Conservation (phyloP, 495 filamentous ascomycete genomes). For the Xylaria castorea region DNA sequence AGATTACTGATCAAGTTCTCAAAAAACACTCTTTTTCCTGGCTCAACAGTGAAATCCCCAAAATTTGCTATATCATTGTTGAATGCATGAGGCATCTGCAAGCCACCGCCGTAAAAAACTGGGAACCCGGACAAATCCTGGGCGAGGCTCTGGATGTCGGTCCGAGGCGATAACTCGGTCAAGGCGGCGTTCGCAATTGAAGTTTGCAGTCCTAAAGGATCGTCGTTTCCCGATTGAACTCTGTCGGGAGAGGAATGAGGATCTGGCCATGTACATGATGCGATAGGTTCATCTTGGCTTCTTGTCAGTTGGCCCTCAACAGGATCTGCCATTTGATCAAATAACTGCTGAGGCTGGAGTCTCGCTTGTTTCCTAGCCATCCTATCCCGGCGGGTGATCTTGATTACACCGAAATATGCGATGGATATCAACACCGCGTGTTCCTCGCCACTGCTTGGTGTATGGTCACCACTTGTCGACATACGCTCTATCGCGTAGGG, state of each 20-base stretch:
- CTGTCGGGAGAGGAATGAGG: too few species aligned
- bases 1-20: conserved; percentile 44
- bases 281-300: conserved; percentile 15
- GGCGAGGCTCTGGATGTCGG: too few species aligned
- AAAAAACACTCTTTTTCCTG: conserved; percentile 46
- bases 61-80: conserved; percentile 27
- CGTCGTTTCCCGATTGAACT: too few species aligned
- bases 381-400: conserved; percentile 28
- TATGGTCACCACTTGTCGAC: not conserved
- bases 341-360: conserved; percentile 28
- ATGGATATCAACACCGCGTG: conserved; percentile 39
- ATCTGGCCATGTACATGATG: not conserved
- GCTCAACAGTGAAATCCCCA: conserved; percentile 46
- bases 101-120: too few species aligned
- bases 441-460: conserved; percentile 9
- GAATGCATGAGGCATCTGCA: conserved; percentile 15
- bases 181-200: too few species aligned
- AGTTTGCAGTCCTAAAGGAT: too few species aligned
- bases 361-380: too few species aligned
- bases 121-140: too few species aligned
- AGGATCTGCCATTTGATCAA: not conserved
- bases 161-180: too few species aligned
- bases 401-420: conserved; percentile 45
- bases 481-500: conserved; percentile 29
- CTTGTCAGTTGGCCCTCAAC: too few species aligned